Base-by-base conservation (phyloP, 78 protist genomes). In the Dictyostelium capitatum region DNA sequence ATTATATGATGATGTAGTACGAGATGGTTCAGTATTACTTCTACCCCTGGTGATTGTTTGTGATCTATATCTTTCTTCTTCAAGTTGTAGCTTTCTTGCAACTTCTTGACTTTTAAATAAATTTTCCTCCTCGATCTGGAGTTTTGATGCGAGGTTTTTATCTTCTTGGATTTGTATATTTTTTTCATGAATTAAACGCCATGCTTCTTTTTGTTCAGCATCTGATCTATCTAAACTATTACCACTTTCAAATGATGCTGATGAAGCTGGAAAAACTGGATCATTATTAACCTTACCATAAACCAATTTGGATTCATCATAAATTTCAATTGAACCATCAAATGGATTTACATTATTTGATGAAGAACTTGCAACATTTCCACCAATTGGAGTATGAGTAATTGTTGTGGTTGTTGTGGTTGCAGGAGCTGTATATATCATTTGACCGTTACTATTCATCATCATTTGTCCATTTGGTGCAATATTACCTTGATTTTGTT, bases 181-280 rank as follows among this genome's bases (percentile, higher is more conserved):
- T 32, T 87, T 87, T 20, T 74, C 50, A 43, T 87, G 83, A 64
- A 77, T 77, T 30, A 28, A 62, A 32, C 84, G 77, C 93, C 93
- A 87, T 32, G 93, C 93, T 37, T 32, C 43, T 30, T 77, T 87
- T 77, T 87, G 84, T 4, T 87, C 93, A 11, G 77, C 79, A 51
- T 87, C 93, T 1, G 70, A 25, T 9, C n/a, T 50, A 65, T 87
- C 84, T 8, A 87, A 64, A 5, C 12, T 41, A 50, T 87, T 87
- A 25, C 93, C 93, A 77, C 75, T 87, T 64, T 87, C 93, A 78
- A 87, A 87, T 37, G 79, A 37, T 8, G 69, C 23, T 11, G 47
- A 4, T 37, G 41, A 43, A 11, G 46, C 64, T 25, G 93, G 93
- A 79, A 87, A 87, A 1, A 87, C 74, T 25, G 93, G 85, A 14